Percentiles rank a stretch among this genome's conserved stretches.
Conservation (phyloP, 2,329 filamentous ascomycete genomes). For the Stagonosporopsis chrysanthemi region DNA sequence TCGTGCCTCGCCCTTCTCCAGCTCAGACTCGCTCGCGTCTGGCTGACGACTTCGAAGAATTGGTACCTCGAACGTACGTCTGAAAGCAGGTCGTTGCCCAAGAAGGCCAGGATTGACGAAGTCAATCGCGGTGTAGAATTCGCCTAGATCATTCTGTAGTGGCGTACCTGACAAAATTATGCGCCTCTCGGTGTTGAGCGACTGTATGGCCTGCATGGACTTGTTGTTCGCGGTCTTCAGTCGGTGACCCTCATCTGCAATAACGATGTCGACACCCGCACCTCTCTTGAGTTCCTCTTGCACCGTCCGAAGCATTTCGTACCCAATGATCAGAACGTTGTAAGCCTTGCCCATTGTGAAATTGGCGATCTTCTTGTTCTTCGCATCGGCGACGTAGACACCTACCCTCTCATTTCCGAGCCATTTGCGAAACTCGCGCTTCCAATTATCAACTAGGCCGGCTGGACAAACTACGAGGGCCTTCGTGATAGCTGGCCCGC, state of each 20-base stretch:
- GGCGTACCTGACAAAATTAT: slow-evolving; percentile 73
- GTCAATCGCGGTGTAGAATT: slow-evolving; percentile 73
- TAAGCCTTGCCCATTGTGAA: slow-evolving; percentile 74
- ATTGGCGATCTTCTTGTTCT: slow-evolving; percentile 68
- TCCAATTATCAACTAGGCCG: slow-evolving; percentile 76
- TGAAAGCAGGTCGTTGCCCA: slow-evolving; percentile 68
- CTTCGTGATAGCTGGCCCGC: slow-evolving; percentile 69
- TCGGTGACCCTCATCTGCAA: slow-evolving; percentile 74
- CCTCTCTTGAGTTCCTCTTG: slow-evolving; percentile 71
- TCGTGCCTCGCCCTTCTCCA: slow-evolving; percentile 69
- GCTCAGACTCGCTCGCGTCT: slow-evolving; percentile 65
- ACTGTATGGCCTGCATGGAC: slow-evolving; percentile 69
- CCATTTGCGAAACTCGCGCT: slow-evolving; percentile 77
- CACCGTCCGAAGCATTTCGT: slow-evolving; percentile 72
- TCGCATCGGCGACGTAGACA: slow-evolving; percentile 67
- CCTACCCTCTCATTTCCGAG: slow-evolving; percentile 74
- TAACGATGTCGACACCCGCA: slow-evolving; percentile 70
- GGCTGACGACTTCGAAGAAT: slow-evolving; percentile 71
- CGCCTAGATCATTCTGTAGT: slow-evolving; percentile 71
- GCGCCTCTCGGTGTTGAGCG: slow-evolving; percentile 66
- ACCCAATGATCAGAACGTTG: slow-evolving; percentile 76
- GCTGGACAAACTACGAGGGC: slow-evolving; percentile 77
- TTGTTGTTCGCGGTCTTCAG: slow-evolving; percentile 75
- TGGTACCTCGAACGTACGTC: slow-evolving; percentile 69
- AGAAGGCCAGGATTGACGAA: slow-evolving; percentile 73